Conservation (phyloP, 164 flowering plant species). For the Aristolochia contorta region DNA sequence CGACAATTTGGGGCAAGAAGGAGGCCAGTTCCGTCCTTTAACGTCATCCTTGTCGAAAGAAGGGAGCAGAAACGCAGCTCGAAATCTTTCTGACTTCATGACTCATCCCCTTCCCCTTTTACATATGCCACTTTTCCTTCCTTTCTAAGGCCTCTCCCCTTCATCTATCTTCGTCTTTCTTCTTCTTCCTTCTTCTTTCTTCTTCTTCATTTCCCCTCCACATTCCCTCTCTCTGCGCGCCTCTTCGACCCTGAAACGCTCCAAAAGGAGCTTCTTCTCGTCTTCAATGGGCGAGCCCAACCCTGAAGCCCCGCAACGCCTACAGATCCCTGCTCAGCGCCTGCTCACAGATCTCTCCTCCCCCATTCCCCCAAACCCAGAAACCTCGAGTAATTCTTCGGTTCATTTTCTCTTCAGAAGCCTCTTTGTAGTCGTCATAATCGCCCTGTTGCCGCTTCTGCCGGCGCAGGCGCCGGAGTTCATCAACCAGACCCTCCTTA, state of each 20-base stretch:
- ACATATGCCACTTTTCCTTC: conserved; percentile 37
- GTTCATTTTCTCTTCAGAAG: conserved; percentile 35
- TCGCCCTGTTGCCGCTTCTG: conserved; percentile 44
- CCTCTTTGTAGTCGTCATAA: conserved; percentile 27
- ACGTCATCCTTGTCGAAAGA: neutral
- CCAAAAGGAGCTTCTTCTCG: neutral
- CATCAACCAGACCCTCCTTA: conserved; percentile 39
- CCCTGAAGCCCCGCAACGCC: conserved; percentile 1
- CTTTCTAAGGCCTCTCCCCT: conserved; percentile 30
- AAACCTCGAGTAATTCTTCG: conserved; percentile 37
- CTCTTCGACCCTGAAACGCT: neutral
- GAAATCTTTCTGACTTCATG: neutral
- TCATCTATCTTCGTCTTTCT: conserved; percentile 8
- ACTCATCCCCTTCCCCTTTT: conserved; percentile 12
- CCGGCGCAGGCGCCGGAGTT: conserved; percentile 80
- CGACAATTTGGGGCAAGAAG: neutral
- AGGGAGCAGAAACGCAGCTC: conserved; percentile 1
- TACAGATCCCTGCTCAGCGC: conserved; percentile 15
- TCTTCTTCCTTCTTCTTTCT: no score
- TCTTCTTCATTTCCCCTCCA: conserved; percentile 4
- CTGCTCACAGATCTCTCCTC: conserved; percentile 11
- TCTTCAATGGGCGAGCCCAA: conserved; percentile 8
- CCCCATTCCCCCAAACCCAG: conserved; percentile 11
- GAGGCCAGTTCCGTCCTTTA: conserved; percentile 2
- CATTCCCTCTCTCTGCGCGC: conserved; percentile 5